Conservation (phyloP, 2,329 filamentous ascomycete species). For the Raffaelea albimanens region DNA sequence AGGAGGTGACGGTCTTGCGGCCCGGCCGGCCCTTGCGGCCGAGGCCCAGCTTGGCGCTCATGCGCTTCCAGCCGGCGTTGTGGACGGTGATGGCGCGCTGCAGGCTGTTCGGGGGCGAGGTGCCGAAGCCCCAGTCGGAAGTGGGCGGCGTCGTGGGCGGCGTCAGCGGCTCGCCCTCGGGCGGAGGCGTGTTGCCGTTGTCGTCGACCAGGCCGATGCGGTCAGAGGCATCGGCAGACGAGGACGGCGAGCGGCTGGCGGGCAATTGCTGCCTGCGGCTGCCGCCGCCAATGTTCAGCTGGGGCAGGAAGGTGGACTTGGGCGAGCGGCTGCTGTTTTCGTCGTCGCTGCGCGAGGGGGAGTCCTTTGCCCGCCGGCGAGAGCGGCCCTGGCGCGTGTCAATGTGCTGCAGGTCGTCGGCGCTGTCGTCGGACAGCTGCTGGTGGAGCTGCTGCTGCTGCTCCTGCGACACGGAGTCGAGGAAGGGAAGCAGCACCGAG, state of each 20-base stretch:
- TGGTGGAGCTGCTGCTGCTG: not conserved
- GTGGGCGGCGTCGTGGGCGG: conserved; percentile 65
- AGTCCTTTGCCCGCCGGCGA: conserved; percentile 27
- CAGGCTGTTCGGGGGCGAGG: conserved; percentile 43
- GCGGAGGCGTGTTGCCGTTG: conserved; percentile 49
- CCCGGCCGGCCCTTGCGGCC: conserved; percentile 37
- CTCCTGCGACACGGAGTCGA: conserved; percentile 48
- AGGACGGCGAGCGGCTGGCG: conserved; percentile 30
- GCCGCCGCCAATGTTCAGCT: conserved; percentile 29
- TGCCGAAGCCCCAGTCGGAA: conserved; percentile 43
- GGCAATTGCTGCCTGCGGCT: no score
- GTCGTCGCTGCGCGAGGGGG: conserved; percentile 23
- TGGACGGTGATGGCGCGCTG: conserved; percentile 45
- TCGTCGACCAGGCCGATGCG: conserved; percentile 53
- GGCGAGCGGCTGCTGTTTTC: conserved; percentile 35
- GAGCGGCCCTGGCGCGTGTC: conserved; percentile 25
- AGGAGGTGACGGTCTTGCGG: conserved; percentile 30
- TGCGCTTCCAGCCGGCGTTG: conserved; percentile 55
- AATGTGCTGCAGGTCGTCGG: no score
- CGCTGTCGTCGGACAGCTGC: conserved; percentile 10
- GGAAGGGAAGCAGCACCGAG: conserved; percentile 83
- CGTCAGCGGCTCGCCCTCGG: conserved; percentile 56
- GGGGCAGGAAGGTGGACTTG: conserved; percentile 31
- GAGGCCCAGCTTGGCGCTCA: conserved; percentile 48
- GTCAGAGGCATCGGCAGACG: conserved; percentile 35